Conservation (phyloP, 306 rosid species). For the Cucurbita maxima region DNA sequence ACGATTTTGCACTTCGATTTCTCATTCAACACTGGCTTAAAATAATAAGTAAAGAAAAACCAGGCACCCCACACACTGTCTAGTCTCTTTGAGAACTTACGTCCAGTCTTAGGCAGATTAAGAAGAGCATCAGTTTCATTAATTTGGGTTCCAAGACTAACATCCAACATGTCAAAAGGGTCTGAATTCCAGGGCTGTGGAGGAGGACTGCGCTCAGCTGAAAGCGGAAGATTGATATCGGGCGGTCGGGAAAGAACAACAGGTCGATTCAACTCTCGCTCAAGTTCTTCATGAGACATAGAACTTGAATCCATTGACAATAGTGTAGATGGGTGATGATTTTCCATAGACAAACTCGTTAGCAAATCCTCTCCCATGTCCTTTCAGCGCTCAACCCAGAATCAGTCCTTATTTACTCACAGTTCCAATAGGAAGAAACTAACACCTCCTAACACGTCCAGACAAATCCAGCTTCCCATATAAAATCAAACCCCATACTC, state of each 20-base stretch:
- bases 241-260: constrained; percentile 62
- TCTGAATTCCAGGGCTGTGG: constrained; percentile 61
- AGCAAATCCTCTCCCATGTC: constrained; percentile 28
- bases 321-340: constrained; percentile 76
- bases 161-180: constrained; percentile 68
- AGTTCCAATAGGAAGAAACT: neutral
- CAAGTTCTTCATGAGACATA: constrained; percentile 81
- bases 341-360: constrained; percentile 44
- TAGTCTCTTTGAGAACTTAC: constrained; percentile 60
- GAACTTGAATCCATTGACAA: constrained; percentile 96
- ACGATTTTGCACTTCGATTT: constrained; percentile 64
- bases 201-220: constrained; percentile 82
- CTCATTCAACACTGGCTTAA: constrained; percentile 60
- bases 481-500: neutral
- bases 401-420: neutral
- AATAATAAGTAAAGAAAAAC: constrained; percentile 89
- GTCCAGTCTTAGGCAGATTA: constrained; percentile 47
- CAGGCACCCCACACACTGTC: constrained; percentile 98
- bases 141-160: constrained; percentile 67
- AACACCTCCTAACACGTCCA: neutral
- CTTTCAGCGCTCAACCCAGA: neutral
- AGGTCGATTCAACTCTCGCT: constrained; percentile 74
- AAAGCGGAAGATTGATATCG: constrained; percentile 67
- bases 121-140: constrained; percentile 57
- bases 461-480: neutral